A percentile compares a stretch with the other conserved stretches of the same genome.
These are phyloP conservation scores for Blastobotrys mokoenaii DNA, from an alignment of 805 yeast genomes.

Conservation along the genomic window DNA sequence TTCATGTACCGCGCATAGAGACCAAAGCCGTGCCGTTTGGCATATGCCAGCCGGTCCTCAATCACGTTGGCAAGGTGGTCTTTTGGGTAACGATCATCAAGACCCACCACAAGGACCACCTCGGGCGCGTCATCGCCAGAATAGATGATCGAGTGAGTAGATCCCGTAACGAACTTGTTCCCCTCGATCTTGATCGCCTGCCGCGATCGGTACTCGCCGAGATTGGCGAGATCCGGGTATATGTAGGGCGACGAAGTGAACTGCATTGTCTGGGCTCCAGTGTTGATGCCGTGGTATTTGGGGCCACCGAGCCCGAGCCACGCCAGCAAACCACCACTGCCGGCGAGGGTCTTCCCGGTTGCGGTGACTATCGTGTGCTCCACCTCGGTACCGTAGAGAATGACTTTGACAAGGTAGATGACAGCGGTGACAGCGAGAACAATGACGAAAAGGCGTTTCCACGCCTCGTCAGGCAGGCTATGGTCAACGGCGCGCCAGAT, in stretches of 20 bases:
- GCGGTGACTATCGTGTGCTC: no score
- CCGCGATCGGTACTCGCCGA: constrained; percentile 21
- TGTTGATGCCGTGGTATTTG: no score
- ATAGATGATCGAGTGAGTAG: constrained; percentile 18
- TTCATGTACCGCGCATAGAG: constrained; percentile 77
- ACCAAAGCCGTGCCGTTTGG: constrained; percentile 72
- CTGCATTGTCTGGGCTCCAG: constrained; percentile 8
- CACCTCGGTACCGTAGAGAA: no score
- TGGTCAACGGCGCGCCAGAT: background rate
- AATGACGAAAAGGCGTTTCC: no score
- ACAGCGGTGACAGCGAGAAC: no score
- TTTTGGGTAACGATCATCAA: constrained; percentile 60
- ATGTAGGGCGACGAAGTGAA: constrained; percentile 13
- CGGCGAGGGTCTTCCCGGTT: no score
- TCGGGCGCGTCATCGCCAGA: constrained; percentile 18
- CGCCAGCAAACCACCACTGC: no score
- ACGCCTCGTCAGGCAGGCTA: no score
- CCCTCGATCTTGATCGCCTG: constrained; percentile 19
- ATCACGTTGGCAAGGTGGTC: constrained; percentile 56
- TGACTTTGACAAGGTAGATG: no score
- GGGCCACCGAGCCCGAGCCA: no score
- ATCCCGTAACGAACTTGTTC: constrained; percentile 15
- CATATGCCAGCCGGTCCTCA: constrained; percentile 85
- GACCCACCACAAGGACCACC: constrained; percentile 63
- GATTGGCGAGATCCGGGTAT: constrained; percentile 20